These are phyloP conservation scores for Didymosphaeria variabile DNA, from an alignment of 2,329 filamentous ascomycete species.

Conservation along the genomic window DNA sequence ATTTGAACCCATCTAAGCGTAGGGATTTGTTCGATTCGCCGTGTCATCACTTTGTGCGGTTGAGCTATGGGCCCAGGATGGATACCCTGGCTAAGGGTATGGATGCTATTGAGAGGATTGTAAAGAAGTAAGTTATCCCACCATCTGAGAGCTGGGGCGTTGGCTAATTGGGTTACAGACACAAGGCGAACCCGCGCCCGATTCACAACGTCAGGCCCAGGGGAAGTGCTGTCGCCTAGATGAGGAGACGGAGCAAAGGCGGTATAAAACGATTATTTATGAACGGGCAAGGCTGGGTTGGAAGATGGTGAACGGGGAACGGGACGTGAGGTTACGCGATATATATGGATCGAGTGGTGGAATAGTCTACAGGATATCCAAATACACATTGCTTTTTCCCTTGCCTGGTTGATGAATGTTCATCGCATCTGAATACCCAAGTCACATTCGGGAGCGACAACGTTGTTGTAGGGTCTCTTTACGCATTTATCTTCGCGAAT, in stretches of 20 bases:
- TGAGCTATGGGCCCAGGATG: conserved; percentile 54
- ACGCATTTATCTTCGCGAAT: too few species aligned
- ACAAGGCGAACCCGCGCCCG: conserved; percentile 22
- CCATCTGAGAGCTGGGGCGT: background rate
- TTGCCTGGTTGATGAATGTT: too few species aligned
- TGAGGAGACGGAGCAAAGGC: background rate
- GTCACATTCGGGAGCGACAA: too few species aligned
- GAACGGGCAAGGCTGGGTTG: background rate
- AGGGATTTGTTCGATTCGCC: conserved; percentile 93
- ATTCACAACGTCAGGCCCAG: conserved; percentile 20
- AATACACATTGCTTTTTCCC: conserved; percentile 3
- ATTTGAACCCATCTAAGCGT: conserved; percentile 88
- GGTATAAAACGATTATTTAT: background rate
- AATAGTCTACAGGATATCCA: background rate
- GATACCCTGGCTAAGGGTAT: conserved; percentile 51
- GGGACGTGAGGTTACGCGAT: background rate
- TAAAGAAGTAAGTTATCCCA: conserved; percentile 47
- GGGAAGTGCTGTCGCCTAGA: conserved; percentile 16
- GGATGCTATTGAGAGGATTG: conserved; percentile 51
- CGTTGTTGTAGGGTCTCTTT: too few species aligned
- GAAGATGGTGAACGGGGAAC: background rate
- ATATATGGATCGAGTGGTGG: background rate
- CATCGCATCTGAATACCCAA: too few species aligned
- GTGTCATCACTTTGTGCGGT: conserved; percentile 70
- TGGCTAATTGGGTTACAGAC: conserved; percentile 7